Evolutionary conservation across 2,329 filamentous ascomycete genomes (phyloP).

Genomic region (Dactylonectria estremocensis): DNA sequence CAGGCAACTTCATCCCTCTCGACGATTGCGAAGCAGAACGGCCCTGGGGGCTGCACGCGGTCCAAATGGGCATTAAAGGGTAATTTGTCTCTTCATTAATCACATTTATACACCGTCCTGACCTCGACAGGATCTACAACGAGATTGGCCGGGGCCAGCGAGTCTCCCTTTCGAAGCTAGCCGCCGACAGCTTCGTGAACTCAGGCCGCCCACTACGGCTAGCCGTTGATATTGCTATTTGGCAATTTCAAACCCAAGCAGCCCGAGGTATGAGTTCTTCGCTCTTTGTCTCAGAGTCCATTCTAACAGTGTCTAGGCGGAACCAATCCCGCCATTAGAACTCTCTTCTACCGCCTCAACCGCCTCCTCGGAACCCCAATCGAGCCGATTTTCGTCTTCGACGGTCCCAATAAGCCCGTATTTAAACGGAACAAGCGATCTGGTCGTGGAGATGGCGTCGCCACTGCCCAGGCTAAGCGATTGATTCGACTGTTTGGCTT

Average conservation of each 20-base stretch:
- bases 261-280: slow-evolving; percentile 71
- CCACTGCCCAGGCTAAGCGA: slow-evolving; percentile 84
- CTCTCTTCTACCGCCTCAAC: slow-evolving; percentile 91
- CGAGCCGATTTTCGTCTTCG: slow-evolving; percentile 91
- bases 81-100: slow-evolving; percentile 49
- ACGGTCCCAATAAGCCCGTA: slow-evolving; percentile 86
- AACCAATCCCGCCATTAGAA: slow-evolving; percentile 89
- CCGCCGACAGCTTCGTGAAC: slow-evolving; percentile 81
- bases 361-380: slow-evolving; percentile 84
- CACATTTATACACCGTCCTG: neutral
- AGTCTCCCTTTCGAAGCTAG: slow-evolving; percentile 86
- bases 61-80: slow-evolving; percentile 77
- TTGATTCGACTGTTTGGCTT: slow-evolving; percentile 90
- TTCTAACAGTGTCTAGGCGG: slow-evolving; percentile 69
- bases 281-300: neutral
- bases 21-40: slow-evolving; percentile 21
- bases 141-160: slow-evolving; percentile 88
- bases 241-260: slow-evolving; percentile 94
- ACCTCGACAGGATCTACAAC: slow-evolving; percentile 80
- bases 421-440: slow-evolving; percentile 91
- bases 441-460: slow-evolving; percentile 74
- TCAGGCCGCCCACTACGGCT: slow-evolving; percentile 83
- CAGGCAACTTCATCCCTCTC: slow-evolving; percentile 35
- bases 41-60: slow-evolving; percentile 27
- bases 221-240: slow-evolving; percentile 95